A percentile compares a stretch with the other conserved stretches of the same genome.
Conservation (phyloP, 805 yeast genomes). For the Lachancea meyersii region DNA sequence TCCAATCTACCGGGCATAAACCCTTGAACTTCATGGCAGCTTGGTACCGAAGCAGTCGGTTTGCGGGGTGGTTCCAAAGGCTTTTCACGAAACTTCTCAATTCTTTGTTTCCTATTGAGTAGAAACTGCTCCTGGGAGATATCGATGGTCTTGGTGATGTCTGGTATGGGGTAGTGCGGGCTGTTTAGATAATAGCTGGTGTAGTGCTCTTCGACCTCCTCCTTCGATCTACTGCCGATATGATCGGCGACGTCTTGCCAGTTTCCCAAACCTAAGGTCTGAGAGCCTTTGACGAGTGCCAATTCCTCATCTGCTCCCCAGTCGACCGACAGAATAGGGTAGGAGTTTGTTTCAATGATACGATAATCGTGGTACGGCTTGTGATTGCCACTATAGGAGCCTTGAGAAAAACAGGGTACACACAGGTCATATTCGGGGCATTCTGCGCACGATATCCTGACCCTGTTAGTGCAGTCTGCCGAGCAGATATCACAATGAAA, state of each 20-base stretch:
- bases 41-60: constrained; percentile 87
- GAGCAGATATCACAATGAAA: constrained; percentile 95
- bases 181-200: constrained; percentile 62
- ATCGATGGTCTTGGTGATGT: constrained; percentile 63
- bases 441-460: constrained; percentile 84
- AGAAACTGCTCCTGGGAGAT: constrained; percentile 66
- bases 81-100: constrained; percentile 64
- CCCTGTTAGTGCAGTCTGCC: constrained; percentile 90
- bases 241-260: constrained; percentile 99
- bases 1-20: constrained; percentile 98
- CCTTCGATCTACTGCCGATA: constrained; percentile 85
- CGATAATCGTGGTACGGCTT: constrained; percentile 91
- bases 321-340: constrained; percentile 79
- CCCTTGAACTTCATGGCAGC: constrained; percentile 95
- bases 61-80: constrained; percentile 84
- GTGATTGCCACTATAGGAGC: constrained; percentile 73
- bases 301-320: constrained; percentile 99
- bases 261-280: constrained; percentile 85
- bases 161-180: constrained; percentile 80
- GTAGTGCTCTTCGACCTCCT: constrained; percentile 86
- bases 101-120: constrained; percentile 56
- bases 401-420: constrained; percentile 92
- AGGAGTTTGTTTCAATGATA: constrained; percentile 89
- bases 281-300: constrained; percentile 82
- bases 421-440: constrained; percentile 95